These are phyloP conservation scores for Penicillium samsonianum DNA, from an alignment of 495 filamentous ascomycete genomes.

Conservation along the genomic window DNA sequence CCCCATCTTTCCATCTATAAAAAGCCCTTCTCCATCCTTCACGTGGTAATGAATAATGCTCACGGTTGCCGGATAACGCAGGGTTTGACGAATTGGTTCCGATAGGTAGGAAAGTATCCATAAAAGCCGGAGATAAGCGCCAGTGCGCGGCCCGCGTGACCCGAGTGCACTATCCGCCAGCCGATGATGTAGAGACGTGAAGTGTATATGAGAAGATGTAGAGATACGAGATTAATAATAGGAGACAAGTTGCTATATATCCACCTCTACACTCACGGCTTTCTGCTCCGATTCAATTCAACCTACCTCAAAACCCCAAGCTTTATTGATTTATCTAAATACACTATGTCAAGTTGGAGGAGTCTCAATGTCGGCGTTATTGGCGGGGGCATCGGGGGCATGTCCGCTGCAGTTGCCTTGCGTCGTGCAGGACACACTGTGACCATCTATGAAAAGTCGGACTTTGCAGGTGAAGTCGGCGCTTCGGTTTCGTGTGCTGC, in stretches of 20 bases:
- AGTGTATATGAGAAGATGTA: neutral
- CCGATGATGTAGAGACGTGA: neutral
- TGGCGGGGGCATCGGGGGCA: constrained; percentile 70
- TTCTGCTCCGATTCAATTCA: neutral
- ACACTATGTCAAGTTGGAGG: constrained; percentile 31
- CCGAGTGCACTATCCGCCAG: constrained; percentile 19
- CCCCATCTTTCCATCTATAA: too few species aligned
- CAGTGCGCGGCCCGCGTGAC: neutral
- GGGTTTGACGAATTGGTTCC: too few species aligned
- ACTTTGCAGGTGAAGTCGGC: constrained; percentile 47
- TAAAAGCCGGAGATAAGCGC: constrained; percentile 2
- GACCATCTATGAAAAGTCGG: constrained; percentile 45
- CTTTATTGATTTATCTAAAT: neutral
- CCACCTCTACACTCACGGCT: neutral
- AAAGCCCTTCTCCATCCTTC: too few species aligned
- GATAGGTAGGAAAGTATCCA: too few species aligned
- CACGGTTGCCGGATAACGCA: too few species aligned
- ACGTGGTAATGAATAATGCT: too few species aligned
- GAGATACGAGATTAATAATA: neutral
- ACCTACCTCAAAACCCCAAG: neutral
- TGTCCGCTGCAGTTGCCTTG: constrained; percentile 63
- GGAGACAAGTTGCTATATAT: neutral
- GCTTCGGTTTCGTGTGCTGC: constrained; percentile 48
- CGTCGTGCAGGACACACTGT: constrained; percentile 66
- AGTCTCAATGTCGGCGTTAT: constrained; percentile 55